phyloP scores from a whole-genome alignment of 2,329 filamentous ascomycete species.

The Graphium sp. region DNA sequence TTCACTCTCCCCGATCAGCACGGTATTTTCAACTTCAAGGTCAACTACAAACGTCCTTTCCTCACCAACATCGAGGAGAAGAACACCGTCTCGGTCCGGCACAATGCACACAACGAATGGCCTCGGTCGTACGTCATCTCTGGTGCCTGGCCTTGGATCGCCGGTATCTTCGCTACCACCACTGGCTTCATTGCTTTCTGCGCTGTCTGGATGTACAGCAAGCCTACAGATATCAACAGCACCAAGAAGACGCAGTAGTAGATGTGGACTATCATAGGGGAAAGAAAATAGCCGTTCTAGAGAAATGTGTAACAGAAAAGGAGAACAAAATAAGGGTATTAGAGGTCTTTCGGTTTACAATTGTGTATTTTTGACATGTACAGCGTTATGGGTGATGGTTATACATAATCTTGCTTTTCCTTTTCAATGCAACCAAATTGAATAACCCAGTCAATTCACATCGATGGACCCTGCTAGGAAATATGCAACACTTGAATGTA shows the following conservation, averaged over 20 bases:
- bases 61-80: slow-evolving; percentile 84
- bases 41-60: slow-evolving; percentile 96
- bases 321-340: slow-evolving; percentile 2
- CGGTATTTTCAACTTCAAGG: slow-evolving; percentile 95
- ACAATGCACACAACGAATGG: slow-evolving; percentile 97
- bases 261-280: slow-evolving; percentile 8
- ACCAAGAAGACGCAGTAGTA: slow-evolving; percentile 32
- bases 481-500: no score
- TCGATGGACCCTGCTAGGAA: no score
- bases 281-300: slow-evolving; percentile 7
- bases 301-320: background rate
- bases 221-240: slow-evolving; percentile 19
- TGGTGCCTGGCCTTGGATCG: slow-evolving; percentile 88
- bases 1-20: slow-evolving; percentile 92
- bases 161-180: slow-evolving; percentile 71
- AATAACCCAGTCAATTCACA: no score
- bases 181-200: slow-evolving; percentile 75
- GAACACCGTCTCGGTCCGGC: slow-evolving; percentile 81
- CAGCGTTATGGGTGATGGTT: no score
- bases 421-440: no score
- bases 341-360: no score
- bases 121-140: slow-evolving; percentile 79
- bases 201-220: slow-evolving; percentile 67
- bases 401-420: no score
- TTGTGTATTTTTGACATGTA: no score